These are phyloP conservation scores for Stagonosporopsis rhizophila DNA, from an alignment of 2,329 filamentous ascomycete genomes.

Conservation along the genomic window DNA sequence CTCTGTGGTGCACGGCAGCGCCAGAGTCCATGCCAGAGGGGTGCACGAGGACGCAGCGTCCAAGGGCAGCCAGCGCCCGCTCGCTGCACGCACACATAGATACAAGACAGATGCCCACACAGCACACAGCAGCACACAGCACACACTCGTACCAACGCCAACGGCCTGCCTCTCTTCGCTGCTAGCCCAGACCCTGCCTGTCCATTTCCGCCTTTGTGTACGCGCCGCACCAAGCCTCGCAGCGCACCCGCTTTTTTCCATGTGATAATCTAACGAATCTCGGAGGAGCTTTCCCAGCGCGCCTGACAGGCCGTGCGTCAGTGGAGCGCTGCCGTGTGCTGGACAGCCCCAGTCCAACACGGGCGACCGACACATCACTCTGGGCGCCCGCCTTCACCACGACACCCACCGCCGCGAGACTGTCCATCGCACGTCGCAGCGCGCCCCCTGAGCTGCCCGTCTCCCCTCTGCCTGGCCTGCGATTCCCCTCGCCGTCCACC, in stretches of 20 bases:
- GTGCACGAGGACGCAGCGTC: conserved; percentile 13
- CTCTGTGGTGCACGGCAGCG: conserved; percentile 2
- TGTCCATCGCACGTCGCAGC: conserved; percentile 9
- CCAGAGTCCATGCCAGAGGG: conserved; percentile 14
- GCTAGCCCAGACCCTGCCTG: neutral
- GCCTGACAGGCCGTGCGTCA: conserved; percentile 6
- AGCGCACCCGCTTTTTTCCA: conserved; percentile 10
- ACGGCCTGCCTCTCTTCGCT: too few relatives aligned
- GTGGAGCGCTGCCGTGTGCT: conserved; percentile 13
- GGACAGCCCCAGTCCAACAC: conserved; percentile 4
- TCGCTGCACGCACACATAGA: neutral
- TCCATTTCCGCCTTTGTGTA: neutral
- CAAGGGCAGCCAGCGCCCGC: neutral
- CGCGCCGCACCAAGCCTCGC: conserved; percentile 4
- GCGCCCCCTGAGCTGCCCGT: neutral
- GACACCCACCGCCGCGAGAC: conserved; percentile 13
- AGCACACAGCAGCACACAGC: too few relatives aligned
- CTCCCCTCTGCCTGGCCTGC: conserved; percentile 19
- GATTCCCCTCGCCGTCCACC: conserved; percentile 21
- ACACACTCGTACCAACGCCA: too few relatives aligned
- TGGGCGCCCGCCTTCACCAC: conserved; percentile 11
- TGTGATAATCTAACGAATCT: conserved; percentile 12
- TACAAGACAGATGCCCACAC: too few relatives aligned
- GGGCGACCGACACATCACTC: conserved; percentile 3
- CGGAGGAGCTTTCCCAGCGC: conserved; percentile 19